Conservation (phyloP, 2,329 filamentous ascomycete species). For the Colletotrichum australisinense region DNA sequence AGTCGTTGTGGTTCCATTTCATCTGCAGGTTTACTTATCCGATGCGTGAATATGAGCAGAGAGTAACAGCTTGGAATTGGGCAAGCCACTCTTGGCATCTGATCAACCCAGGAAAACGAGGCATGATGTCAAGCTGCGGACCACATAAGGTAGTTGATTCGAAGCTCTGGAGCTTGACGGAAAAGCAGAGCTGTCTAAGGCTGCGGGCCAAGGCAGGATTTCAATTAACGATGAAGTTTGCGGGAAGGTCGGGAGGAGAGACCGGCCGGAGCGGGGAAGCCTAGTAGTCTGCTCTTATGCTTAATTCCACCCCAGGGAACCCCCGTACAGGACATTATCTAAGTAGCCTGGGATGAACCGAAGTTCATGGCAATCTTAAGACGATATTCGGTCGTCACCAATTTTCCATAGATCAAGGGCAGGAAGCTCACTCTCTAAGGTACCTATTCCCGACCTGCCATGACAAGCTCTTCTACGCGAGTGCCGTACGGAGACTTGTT, state of each 20-base stretch:
- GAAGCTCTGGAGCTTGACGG: constrained; percentile 1
- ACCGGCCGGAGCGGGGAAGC: background rate
- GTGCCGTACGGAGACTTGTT: background rate
- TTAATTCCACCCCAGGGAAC: constrained; percentile 2
- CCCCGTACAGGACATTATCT: background rate
- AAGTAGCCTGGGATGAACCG: background rate
- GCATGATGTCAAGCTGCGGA: background rate
- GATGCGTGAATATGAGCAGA: background rate
- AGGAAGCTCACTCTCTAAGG: background rate
- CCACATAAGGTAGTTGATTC: background rate
- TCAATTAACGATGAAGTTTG: too few species aligned
- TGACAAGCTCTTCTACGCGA: background rate
- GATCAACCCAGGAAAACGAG: background rate
- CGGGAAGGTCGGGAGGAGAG: constrained; percentile 8
- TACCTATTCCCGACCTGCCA: background rate
- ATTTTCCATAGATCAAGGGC: background rate
- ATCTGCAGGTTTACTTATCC: constrained; percentile 15
- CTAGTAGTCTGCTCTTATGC: constrained; percentile 15
- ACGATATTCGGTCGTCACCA: background rate
- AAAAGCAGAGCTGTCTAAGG: constrained; percentile 31
- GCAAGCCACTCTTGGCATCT: background rate
- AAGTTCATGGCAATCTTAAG: background rate
- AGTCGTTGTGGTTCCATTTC: background rate
- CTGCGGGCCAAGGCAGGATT: too few species aligned
- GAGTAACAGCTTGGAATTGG: background rate